Evolutionary conservation across 768 basidiomycete genomes (phyloP), one percentile per base, ranked within the genome.

Genomic region (Mycena floridula): DNA sequence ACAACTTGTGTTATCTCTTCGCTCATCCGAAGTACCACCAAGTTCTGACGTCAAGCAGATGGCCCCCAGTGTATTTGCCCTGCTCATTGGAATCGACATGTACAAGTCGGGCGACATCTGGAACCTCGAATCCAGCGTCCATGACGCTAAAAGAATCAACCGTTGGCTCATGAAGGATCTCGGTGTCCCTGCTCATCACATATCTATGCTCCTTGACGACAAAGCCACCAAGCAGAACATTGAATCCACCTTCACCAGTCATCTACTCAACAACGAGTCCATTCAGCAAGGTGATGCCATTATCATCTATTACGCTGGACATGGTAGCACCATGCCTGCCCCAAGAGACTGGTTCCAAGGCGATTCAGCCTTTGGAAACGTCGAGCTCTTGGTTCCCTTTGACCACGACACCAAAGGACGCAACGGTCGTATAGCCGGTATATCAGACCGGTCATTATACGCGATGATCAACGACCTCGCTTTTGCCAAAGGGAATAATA

Each of bases 301-400:
- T 30, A 51, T 86, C 50, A 58, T 86, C 40, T 86, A 82, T 54
- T 86, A 84, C 54, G 81, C 85, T 27, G 85, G 84, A n/a, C 82
- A 85, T 56, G 84, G 84, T 21, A 81, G 79, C 55, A 68, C 60
- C 43, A 55, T 81, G 35, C 58, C 65, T 12, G 73, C 79, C n/a
- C 82, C 82, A 40, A 59, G 62, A 26, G 76, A 70, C 41, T 85
- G 84, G 85, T 77, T 73, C 54, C 68, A 70, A 48, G 59, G 60
- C 28, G 66, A 64, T 26, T 56, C 64, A 42, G 59, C 60, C 39
- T 49, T 46, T 13, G 56, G 55, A 15, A 50, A 59, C 22, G 79
- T 81, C 13, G 72, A 85, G 51, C 70, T 84, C 44, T 56, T 86
- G 25, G 85, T 82, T 57, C 69, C 85, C 18, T 77, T 81, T 51